Percentiles rank a stretch among this genome's conserved stretches.
phyloP scores from a whole-genome alignment of 1,284 basidiomycete species.

The Malassezia pachydermatis region DNA sequence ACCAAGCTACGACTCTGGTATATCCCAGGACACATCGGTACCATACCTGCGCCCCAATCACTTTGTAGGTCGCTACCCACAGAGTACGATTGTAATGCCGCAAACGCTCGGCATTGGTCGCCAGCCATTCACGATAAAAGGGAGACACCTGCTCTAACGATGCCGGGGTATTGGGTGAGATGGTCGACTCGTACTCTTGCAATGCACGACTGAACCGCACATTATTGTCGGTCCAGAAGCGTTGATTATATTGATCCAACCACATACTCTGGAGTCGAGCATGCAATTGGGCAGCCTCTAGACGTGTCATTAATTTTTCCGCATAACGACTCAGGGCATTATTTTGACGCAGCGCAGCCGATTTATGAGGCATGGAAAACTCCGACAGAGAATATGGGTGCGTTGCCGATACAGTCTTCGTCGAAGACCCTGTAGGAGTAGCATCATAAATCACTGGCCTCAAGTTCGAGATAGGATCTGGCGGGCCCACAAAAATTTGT shows the following conservation, averaged over 20 bases:
- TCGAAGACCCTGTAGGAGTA: too few species aligned
- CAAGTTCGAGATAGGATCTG: slow-evolving; percentile 38
- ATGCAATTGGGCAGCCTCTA: slow-evolving; percentile 35
- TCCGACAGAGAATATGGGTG: slow-evolving; percentile 43
- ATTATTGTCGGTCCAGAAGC: slow-evolving; percentile 46
- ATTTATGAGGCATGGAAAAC: slow-evolving; percentile 18
- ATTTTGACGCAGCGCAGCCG: background rate
- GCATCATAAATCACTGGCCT: slow-evolving; percentile 37
- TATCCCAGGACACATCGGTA: background rate
- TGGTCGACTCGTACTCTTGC: slow-evolving; percentile 17
- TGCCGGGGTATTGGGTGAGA: slow-evolving; percentile 3
- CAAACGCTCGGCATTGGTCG: slow-evolving; percentile 29
- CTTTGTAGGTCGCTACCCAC: slow-evolving; percentile 18
- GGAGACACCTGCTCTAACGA: slow-evolving; percentile 21
- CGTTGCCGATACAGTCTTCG: slow-evolving; percentile 12
- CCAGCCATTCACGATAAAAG: slow-evolving; percentile 43
- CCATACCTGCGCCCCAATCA: slow-evolving; percentile 8
- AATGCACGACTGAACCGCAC: slow-evolving; percentile 34
- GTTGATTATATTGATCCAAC: slow-evolving; percentile 42
- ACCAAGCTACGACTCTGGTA: slow-evolving; percentile 2
- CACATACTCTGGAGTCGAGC: slow-evolving; percentile 31
- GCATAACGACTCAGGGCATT: slow-evolving; percentile 21
- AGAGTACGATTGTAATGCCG: slow-evolving; percentile 38
- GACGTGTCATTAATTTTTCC: slow-evolving; percentile 21
- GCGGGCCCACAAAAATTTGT: slow-evolving; percentile 26